Base-by-base conservation (phyloP, 2,329 filamentous ascomycete genomes). In the Drechslerella coelobrocha region DNA sequence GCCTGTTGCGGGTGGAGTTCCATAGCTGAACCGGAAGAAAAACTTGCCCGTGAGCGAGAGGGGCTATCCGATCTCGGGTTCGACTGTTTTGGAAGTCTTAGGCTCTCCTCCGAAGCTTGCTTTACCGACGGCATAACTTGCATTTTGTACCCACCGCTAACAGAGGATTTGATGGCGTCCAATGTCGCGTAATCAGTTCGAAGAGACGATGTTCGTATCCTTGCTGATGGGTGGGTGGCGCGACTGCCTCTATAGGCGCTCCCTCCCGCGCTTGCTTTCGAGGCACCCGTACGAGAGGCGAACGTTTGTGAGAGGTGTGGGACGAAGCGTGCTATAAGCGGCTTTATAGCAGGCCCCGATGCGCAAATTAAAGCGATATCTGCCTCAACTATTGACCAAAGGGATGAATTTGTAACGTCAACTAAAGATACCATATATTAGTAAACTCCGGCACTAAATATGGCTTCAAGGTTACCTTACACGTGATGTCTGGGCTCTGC, bases 301-400 rank as follows among this genome's bases (percentile, higher is more conserved):
- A 54, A 17, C 12, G 5, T 47, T 29, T 57, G 21, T 3, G 41
- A 57, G 9, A 57, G 24, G 17, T 47, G 37, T 1, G 54, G 54
- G 24, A 57, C 12, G 21, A 57, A 31, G n/a, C 26, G 54, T n/a
- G 17, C 23, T 19, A 57, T 29, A 14, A 57, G 54, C 17, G 54
- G 54, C 39, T 57, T 57, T 21, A 57, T 47, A 1, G 54, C 54
- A 4, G 54, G 41, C 31, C 54, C 54, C 17, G 54, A 57, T 3
- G 54, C 54, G 23, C 54, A 57, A 17, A 57, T 57, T 17, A 57
- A 24, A 4, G 54, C 54, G 17, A 57, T 21, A 27, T 57, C 34
- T 2, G 39, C 41, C 21, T 57, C 54, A 7, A 57, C 47, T 14
- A 57, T 57, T 2, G 54, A 45, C 54, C 54, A 57, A 5, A 57